Evolutionary conservation across 768 basidiomycete genomes (phyloP).

Genomic region (Lactarius indigo): DNA sequence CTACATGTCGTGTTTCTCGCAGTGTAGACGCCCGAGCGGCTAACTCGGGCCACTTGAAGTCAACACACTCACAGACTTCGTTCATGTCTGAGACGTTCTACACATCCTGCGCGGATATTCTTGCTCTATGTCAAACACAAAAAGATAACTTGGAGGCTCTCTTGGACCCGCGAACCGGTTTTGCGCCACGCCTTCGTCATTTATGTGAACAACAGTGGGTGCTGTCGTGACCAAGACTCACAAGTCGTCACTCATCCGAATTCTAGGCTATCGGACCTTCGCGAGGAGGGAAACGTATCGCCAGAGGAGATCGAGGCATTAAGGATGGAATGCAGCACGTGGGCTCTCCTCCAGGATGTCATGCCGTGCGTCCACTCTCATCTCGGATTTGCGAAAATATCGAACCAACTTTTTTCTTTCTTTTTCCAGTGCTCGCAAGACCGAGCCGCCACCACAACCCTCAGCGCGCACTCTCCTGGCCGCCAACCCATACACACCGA

Average conservation of each 20-base stretch:
- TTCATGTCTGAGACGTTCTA: conserved; percentile 55
- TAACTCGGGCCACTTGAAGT: conserved; percentile 3
- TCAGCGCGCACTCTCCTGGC: conserved; percentile 54
- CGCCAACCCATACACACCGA: conserved; percentile 80
- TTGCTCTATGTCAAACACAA: conserved; percentile 52
- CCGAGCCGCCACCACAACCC: conserved; percentile 44
- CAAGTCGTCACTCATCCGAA: conserved; percentile 5
- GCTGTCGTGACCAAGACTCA: neutral
- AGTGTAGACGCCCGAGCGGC: neutral
- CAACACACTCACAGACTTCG: neutral
- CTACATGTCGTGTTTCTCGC: no score
- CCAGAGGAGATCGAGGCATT: conserved; percentile 58
- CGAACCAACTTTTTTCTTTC: neutral
- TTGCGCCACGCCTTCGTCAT: conserved; percentile 59
- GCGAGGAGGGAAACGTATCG: conserved; percentile 42
- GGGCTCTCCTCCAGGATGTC: conserved; percentile 74
- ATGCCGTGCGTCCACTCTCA: conserved; percentile 55
- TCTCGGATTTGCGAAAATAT: neutral
- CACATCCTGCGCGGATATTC: conserved; percentile 64
- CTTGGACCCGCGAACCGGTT: conserved; percentile 63
- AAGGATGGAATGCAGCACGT: conserved; percentile 75
- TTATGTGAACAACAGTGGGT: conserved; percentile 58
- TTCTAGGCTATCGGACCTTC: conserved; percentile 49
- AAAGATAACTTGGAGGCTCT: conserved; percentile 56
- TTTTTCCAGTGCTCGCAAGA: conserved; percentile 61